Percentiles rank a stretch among this genome's conserved stretches.
Conservation (phyloP, 164 flowering plant genomes). For the Vitis labrusca region DNA sequence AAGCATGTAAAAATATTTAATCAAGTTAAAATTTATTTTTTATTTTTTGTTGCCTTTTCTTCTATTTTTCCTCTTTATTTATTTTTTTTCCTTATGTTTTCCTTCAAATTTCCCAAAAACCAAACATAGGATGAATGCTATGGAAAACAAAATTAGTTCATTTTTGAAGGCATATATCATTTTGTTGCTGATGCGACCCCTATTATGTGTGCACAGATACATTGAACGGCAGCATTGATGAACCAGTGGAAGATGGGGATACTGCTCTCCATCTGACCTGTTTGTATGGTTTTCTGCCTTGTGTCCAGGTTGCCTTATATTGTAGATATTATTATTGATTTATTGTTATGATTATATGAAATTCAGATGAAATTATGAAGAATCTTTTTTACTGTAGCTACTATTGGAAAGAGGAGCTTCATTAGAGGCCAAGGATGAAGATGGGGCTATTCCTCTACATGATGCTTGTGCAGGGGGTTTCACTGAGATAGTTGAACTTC, state of each 20-base stretch:
- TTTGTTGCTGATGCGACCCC: no score
- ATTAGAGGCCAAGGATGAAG: slow-evolving; percentile 81
- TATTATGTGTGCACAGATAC: slow-evolving; percentile 43
- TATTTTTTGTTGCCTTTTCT: neutral
- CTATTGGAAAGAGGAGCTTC: slow-evolving; percentile 83
- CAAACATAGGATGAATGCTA: no score
- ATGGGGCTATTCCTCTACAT: slow-evolving; percentile 94
- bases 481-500: slow-evolving; percentile 64
- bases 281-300: slow-evolving; percentile 70
- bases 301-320: slow-evolving; percentile 54
- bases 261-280: slow-evolving; percentile 86
- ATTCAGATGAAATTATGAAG: neutral
- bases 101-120: neutral
- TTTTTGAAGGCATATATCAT: no score
- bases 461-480: slow-evolving; percentile 98
- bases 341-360: neutral
- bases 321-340: neutral
- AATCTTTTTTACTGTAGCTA: slow-evolving; percentile 38
- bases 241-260: slow-evolving; percentile 86
- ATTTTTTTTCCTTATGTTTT: neutral
- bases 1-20: no score
- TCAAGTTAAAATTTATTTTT: no score
- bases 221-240: slow-evolving; percentile 66
- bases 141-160: no score
- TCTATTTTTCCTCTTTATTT: no score